Percentiles rank a stretch among this genome's conserved stretches.
Evolutionary conservation across 1,284 basidiomycete species (phyloP).

Genomic region (Flammula alnicola): DNA sequence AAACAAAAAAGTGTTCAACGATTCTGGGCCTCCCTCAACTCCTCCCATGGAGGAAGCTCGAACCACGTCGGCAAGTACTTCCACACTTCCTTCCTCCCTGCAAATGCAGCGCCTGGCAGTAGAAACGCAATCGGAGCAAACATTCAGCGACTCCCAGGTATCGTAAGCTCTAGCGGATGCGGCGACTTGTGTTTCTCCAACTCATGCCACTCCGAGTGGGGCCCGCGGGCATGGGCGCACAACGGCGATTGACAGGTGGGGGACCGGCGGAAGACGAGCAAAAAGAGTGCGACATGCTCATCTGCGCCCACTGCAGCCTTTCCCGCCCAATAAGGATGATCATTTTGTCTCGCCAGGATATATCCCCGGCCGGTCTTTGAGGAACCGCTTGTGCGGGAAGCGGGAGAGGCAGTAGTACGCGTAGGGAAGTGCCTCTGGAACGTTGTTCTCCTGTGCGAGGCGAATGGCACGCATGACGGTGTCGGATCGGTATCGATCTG

Average conservation of each 20-base stretch:
- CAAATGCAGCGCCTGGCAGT: slow-evolving; percentile 39
- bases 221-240: slow-evolving; percentile 38
- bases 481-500: slow-evolving; percentile 40
- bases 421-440: slow-evolving; percentile 42
- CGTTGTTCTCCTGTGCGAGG: slow-evolving; percentile 41
- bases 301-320: slow-evolving; percentile 42
- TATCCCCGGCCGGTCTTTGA: slow-evolving; percentile 38
- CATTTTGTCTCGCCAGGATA: slow-evolving; percentile 44
- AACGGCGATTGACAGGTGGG: slow-evolving; percentile 32
- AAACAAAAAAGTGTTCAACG: slow-evolving; percentile 1
- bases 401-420: slow-evolving; percentile 47
- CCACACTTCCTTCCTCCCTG: slow-evolving; percentile 45
- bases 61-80: slow-evolving; percentile 44
- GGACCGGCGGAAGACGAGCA: slow-evolving; percentile 39
- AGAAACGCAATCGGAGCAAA: slow-evolving; percentile 41
- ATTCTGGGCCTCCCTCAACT: slow-evolving; percentile 33
- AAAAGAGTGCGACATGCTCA: slow-evolving; percentile 44
- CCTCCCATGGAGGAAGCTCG: slow-evolving; percentile 40
- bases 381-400: slow-evolving; percentile 39
- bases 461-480: slow-evolving; percentile 42
- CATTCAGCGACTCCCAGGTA: slow-evolving; percentile 41
- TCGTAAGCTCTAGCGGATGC: slow-evolving; percentile 42
- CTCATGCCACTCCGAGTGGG: slow-evolving; percentile 44
- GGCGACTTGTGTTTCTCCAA: slow-evolving; percentile 38
- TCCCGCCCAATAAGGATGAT: slow-evolving; percentile 44